These are phyloP conservation scores for Petunia secreta DNA, from an alignment of 257 asterid genomes.

Conservation along the genomic window DNA sequence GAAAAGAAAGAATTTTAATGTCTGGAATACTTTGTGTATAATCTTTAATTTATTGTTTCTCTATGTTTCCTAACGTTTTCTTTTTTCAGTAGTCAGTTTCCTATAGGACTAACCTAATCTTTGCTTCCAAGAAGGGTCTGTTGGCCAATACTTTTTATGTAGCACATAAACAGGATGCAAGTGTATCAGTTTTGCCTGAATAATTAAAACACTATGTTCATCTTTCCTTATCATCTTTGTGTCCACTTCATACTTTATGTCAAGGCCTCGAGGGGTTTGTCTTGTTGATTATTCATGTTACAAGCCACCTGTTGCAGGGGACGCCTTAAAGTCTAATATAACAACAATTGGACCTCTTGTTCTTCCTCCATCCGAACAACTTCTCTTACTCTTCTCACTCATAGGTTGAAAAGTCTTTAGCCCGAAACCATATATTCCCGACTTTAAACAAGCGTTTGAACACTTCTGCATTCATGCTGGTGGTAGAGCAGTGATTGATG, in stretches of 20 bases:
- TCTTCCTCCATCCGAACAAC: slow-evolving; percentile 39
- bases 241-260: slow-evolving; percentile 31
- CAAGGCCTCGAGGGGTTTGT: slow-evolving; percentile 34
- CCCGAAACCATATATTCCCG: slow-evolving; percentile 34
- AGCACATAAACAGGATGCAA: too few species aligned
- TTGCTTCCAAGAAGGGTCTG: too few species aligned
- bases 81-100: too few species aligned
- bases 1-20: too few species aligned
- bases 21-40: too few species aligned
- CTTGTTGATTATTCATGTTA: slow-evolving; percentile 38
- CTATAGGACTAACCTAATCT: too few species aligned
- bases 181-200: too few species aligned
- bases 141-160: too few species aligned
- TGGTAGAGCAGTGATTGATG: slow-evolving; percentile 44
- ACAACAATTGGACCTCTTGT: slow-evolving; percentile 42
- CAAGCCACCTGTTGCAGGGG: slow-evolving; percentile 40
- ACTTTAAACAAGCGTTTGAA: slow-evolving; percentile 41
- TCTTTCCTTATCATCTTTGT: slow-evolving; percentile 15
- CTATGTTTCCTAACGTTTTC: too few species aligned
- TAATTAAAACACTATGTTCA: not conserved
- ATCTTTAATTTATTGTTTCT: too few species aligned
- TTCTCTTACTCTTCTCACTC: slow-evolving; percentile 27
- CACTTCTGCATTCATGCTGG: slow-evolving; percentile 49
- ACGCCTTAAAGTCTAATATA: slow-evolving; percentile 39
- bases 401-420: slow-evolving; percentile 26